Percentiles rank a stretch among this genome's conserved stretches.
phyloP scores from a whole-genome alignment of 371 early-diverging fungal genomes.

The Apophysomyces ossiformis region DNA sequence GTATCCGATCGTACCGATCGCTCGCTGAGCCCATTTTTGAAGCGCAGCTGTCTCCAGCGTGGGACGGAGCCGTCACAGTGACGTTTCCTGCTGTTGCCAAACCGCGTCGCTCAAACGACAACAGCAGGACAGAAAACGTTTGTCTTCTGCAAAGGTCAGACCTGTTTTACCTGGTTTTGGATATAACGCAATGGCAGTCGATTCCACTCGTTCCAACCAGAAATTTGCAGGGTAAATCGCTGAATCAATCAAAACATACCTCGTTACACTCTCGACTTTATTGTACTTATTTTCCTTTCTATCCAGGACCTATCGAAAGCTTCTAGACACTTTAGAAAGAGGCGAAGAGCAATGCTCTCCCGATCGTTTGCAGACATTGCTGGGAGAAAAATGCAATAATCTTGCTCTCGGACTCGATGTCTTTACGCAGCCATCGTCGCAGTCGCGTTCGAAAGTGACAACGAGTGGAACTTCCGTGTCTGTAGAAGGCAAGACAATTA shows the following conservation, averaged over 20 bases:
- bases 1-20: too few relatives aligned
- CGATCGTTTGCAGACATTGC: slow-evolving; percentile 45
- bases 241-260: too few relatives aligned
- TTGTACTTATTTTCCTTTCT: not conserved
- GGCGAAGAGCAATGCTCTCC: slow-evolving; percentile 50
- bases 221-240: slow-evolving; percentile 11
- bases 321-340: slow-evolving; percentile 50
- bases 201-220: not conserved
- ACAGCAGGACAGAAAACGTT: too few relatives aligned
- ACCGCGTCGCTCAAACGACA: too few relatives aligned
- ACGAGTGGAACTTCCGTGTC: slow-evolving; percentile 23
- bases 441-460: slow-evolving; percentile 39
- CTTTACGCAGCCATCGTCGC: slow-evolving; percentile 34
- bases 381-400: slow-evolving; percentile 41
- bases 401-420: slow-evolving; percentile 40
- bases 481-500: slow-evolving; percentile 40
- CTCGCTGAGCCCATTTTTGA: too few relatives aligned
- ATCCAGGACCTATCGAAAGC: slow-evolving; percentile 46
- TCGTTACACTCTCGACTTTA: not conserved
- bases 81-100: too few relatives aligned
- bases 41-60: too few relatives aligned
- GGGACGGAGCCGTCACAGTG: too few relatives aligned
- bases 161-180: not conserved
- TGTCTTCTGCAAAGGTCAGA: too few relatives aligned
- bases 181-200: not conserved